Evolutionary conservation across 345 rosid genomes (phyloP).

Genomic region (Brassica nigra): DNA sequence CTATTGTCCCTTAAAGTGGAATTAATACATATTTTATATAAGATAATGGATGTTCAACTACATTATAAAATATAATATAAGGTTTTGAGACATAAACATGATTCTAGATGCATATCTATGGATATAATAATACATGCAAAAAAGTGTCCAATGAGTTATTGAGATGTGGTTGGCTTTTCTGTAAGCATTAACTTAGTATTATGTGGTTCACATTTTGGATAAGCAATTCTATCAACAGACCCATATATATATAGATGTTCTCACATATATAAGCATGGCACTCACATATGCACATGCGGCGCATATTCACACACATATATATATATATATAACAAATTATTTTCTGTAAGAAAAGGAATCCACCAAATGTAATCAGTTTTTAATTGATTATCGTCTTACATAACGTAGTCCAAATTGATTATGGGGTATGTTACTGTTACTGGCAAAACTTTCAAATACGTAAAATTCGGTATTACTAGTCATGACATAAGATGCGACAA

Average conservation of each 20-base stretch:
- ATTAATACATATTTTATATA: slow-evolving; percentile 30
- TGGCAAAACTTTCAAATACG: background rate
- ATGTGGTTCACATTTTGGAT: slow-evolving; percentile 38
- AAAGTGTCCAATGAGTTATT: slow-evolving; percentile 23
- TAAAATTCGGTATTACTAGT: background rate
- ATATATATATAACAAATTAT: background rate
- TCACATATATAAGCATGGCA: background rate
- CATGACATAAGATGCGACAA: background rate
- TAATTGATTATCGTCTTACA: background rate
- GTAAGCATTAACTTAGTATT: slow-evolving; percentile 6
- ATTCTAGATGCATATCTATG: slow-evolving; percentile 22
- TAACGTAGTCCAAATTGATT: background rate
- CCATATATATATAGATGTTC: background rate
- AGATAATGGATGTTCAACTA: slow-evolving; percentile 42
- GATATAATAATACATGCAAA: background rate
- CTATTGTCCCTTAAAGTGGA: slow-evolving; percentile 34
- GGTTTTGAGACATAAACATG: slow-evolving; percentile 29
- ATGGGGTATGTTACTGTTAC: background rate
- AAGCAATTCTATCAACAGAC: slow-evolving; percentile 13
- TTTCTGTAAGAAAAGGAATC: background rate
- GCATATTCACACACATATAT: no score
- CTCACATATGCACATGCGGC: background rate
- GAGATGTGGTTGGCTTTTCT: slow-evolving; percentile 30
- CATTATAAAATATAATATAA: slow-evolving; percentile 15
- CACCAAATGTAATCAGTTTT: background rate